These are phyloP conservation scores for Oryza meridionalis DNA, from an alignment of 176 grass and related monocot genomes.

Conservation along the genomic window DNA sequence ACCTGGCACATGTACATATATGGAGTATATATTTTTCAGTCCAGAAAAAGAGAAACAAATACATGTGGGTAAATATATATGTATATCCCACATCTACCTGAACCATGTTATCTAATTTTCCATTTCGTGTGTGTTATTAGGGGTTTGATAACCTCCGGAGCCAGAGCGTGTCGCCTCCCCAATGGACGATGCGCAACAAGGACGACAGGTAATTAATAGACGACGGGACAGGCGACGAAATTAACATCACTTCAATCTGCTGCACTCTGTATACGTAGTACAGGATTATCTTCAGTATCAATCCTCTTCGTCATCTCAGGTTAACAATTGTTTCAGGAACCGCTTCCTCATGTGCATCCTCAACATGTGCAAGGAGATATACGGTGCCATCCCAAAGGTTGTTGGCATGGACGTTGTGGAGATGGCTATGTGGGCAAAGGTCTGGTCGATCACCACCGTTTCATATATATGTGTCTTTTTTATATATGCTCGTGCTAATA, in stretches of 20 bases:
- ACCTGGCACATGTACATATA: background rate
- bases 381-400: constrained; percentile 83
- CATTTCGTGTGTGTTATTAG: constrained; percentile 12
- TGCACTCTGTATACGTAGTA: background rate
- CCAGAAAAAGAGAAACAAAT: too few relatives aligned
- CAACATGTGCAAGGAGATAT: constrained; percentile 81
- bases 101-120: background rate
- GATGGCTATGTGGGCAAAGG: constrained; percentile 99
- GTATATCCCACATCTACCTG: background rate
- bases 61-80: too few relatives aligned
- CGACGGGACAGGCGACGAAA: too few relatives aligned
- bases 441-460: background rate
- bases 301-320: too few relatives aligned
- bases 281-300: background rate
- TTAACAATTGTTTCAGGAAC: constrained; percentile 54
- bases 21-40: too few relatives aligned
- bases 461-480: too few relatives aligned
- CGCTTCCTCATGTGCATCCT: constrained; percentile 78
- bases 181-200: constrained; percentile 97
- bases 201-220: constrained; percentile 68
- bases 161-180: constrained; percentile 83
- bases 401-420: constrained; percentile 88
- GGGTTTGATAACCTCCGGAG: constrained; percentile 90
- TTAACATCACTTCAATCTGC: background rate
- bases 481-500: too few relatives aligned